A percentile compares a stretch with the other conserved stretches of the same genome.
Conservation (phyloP, 2,329 filamentous ascomycete species). For the Botrytis tulipae region DNA sequence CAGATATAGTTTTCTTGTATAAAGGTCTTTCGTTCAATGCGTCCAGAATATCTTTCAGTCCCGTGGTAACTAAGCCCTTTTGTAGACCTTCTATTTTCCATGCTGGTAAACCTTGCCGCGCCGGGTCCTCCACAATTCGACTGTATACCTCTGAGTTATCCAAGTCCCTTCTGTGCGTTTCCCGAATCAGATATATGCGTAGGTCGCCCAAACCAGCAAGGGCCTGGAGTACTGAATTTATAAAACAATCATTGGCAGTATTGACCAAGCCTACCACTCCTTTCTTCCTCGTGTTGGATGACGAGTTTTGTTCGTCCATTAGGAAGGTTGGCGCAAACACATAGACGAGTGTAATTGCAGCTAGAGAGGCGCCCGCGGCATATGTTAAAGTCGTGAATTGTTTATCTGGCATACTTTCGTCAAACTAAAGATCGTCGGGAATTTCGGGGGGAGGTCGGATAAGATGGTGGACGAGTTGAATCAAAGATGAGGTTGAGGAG, state of each 20-base stretch:
- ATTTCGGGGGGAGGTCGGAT: conserved; percentile 6
- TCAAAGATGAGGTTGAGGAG: conserved; percentile 12
- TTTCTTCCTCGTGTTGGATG: conserved; percentile 63
- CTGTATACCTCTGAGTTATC: conserved; percentile 76
- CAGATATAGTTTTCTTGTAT: conserved; percentile 89
- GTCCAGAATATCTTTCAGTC: conserved; percentile 90
- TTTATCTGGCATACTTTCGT: conserved; percentile 70
- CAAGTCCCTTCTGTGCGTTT: conserved; percentile 79
- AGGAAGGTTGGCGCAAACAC: conserved; percentile 98
- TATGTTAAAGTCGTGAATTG: conserved; percentile 83
- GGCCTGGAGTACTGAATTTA: conserved; percentile 94
- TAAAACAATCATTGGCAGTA: conserved; percentile 92
- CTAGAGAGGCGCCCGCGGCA: conserved; percentile 91
- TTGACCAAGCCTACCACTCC: conserved; percentile 87
- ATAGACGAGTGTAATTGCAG: conserved; percentile 91
- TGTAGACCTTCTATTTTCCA: conserved; percentile 70
- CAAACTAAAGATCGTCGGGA: conserved; percentile 7
- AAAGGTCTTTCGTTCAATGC: conserved; percentile 90
- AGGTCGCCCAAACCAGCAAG: conserved; percentile 87
- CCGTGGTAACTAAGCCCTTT: conserved; percentile 77
- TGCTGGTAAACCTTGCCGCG: conserved; percentile 48
- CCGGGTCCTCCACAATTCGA: conserved; percentile 52
- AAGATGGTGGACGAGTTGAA: conserved; percentile 15
- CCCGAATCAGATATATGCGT: conserved; percentile 86
- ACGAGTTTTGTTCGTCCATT: conserved; percentile 71